Evolutionary conservation across 2,329 filamentous ascomycete species (phyloP), one percentile per base, ranked within the genome.

Genomic region (Cladophialophora chaetospira): DNA sequence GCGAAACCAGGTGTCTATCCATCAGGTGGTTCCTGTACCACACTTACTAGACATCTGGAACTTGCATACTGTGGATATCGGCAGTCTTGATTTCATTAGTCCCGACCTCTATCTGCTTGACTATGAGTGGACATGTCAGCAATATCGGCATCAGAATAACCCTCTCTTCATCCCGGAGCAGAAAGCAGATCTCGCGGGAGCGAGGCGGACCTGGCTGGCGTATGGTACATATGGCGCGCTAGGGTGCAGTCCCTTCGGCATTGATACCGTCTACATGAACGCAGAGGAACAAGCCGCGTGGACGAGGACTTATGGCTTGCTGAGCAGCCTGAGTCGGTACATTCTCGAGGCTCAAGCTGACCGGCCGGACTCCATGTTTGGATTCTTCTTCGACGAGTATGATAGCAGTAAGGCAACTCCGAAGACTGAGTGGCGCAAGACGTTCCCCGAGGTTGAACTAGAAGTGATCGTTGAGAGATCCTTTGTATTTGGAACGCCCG

Each of bases 81-180:
- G n/a, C n/a, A n/a, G n/a, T n/a, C 31, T 33, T n/a, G 76, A 79
- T 60, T 75, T 79, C 49, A 72, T 81, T 29, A 67, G 73, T 2
- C 77, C 78, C 3, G 78, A 81, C 53, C 58, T 80, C 29, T 80
- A 80, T 58, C 67, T 79, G 8, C 74, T 77, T 54, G 72, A 79
- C 28, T 79, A 79, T 52, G 60, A 63, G 19, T 67, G 53, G 10
- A 67, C 69, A 2, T 79, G 77, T 58, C 63, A 57, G 13, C 73
- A 76, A 46, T 79, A 79, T 58, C 62, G 72, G 19, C 73, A 75
- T 17, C 11, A 21, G 11, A 6, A 40, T 17, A 3, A 19, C 13
- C n/a, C 36, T 2, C 15, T 40, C 4, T 40, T 40, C 36, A 40
- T 40, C 9, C 36, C 5, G 13, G 36, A 40, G 17, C 36, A 40